Evolutionary conservation across 2,329 filamentous ascomycete genomes (phyloP).

Genomic region (Aspergillus versicolor): DNA sequence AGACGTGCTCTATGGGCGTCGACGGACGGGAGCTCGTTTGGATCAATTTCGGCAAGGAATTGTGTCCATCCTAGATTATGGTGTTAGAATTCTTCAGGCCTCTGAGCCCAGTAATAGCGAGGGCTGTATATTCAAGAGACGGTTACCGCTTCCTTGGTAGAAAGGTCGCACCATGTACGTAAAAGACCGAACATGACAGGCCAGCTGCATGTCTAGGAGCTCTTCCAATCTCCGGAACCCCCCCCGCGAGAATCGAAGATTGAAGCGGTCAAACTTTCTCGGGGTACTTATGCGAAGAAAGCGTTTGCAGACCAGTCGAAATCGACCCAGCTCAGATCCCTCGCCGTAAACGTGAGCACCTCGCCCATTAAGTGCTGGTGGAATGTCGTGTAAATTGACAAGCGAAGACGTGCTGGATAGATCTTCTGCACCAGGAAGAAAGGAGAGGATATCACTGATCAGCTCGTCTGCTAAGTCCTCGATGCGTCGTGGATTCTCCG

Average conservation of each 20-base stretch:
- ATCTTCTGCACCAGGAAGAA: constrained; percentile 24
- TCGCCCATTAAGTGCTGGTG: constrained; percentile 8
- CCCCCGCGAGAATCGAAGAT: constrained; percentile 35
- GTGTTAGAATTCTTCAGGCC: constrained; percentile 20
- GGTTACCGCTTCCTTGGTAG: constrained; percentile 40
- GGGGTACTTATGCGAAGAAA: constrained; percentile 43
- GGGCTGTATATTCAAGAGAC: constrained; percentile 16
- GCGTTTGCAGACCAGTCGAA: constrained; percentile 41
- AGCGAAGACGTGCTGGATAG: constrained; percentile 14
- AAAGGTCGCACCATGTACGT: constrained; percentile 44
- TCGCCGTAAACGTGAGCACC: constrained; percentile 25
- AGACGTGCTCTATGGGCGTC: constrained; percentile 32
- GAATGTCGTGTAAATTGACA: constrained; percentile 9
- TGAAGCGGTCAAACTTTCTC: constrained; percentile 39
- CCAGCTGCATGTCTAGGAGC: constrained; percentile 36
- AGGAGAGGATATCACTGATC: constrained; percentile 33
- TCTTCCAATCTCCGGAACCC: constrained; percentile 36
- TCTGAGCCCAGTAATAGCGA: constrained; percentile 5
- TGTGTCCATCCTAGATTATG: constrained; percentile 29
- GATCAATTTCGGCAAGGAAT: constrained; percentile 22
- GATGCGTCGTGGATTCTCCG: constrained; percentile 30
- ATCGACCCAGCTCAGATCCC: constrained; percentile 38
- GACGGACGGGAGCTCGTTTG: constrained; percentile 22
- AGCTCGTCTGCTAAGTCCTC: constrained; percentile 38
- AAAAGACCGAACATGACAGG: constrained; percentile 37